phyloP scores from a whole-genome alignment of 805 yeast species.

The Ogataea pilisensis region DNA sequence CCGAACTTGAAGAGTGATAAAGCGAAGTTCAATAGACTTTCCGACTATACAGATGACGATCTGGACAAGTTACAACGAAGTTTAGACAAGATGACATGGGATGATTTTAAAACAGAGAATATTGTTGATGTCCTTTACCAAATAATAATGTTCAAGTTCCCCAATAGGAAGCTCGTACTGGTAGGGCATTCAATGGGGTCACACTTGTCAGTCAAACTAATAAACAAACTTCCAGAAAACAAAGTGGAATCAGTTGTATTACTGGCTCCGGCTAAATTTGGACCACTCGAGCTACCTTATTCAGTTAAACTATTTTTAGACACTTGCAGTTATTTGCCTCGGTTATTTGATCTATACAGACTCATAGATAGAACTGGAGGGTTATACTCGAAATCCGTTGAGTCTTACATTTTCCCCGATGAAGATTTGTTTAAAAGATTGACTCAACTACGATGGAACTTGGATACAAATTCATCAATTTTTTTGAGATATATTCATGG shows the following conservation, averaged over 20 bases:
- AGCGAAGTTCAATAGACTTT: constrained; percentile 16
- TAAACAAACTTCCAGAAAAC: constrained; percentile 32
- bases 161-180: constrained; percentile 40
- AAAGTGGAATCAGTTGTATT: constrained; percentile 46
- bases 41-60: constrained; percentile 20
- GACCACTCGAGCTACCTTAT: constrained; percentile 14
- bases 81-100: constrained; percentile 32
- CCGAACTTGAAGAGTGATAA: constrained; percentile 10
- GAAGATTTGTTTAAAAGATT: constrained; percentile 37
- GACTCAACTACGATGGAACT: constrained; percentile 66
- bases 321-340: constrained; percentile 37
- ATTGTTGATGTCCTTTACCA: constrained; percentile 38
- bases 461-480: constrained; percentile 53
- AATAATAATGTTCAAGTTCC: constrained; percentile 36
- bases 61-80: constrained; percentile 23
- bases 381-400: constrained; percentile 54
- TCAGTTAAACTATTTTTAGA: constrained; percentile 20
- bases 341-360: constrained; percentile 52
- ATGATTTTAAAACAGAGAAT: constrained; percentile 39
- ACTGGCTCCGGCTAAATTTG: constrained; percentile 42
- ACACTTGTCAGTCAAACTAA: constrained; percentile 40
- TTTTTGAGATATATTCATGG: constrained; percentile 53
- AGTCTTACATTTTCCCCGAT: constrained; percentile 42
- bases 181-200: constrained; percentile 60
- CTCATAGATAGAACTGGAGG: constrained; percentile 61